Conservation (phyloP, 2,329 filamentous ascomycete species). For the Alternaria triticimaculans region DNA sequence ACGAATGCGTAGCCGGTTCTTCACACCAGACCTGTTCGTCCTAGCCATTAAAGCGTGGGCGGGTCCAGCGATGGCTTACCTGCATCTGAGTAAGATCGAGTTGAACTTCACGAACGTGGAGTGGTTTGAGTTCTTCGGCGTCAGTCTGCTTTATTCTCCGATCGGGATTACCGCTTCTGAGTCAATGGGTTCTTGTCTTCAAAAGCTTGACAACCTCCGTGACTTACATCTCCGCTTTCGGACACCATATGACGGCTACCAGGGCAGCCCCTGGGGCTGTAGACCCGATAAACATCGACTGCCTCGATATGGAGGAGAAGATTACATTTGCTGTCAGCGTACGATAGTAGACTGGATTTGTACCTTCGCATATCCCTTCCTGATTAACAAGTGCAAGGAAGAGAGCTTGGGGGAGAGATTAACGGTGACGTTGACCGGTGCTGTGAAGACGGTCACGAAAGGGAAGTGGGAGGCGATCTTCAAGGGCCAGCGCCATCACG, state of each 20-base stretch:
- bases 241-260: background rate
- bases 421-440: background rate
- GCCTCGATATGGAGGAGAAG: background rate
- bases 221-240: background rate
- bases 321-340: background rate
- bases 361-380: background rate
- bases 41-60: background rate
- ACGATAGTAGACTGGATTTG: background rate
- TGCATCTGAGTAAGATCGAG: background rate
- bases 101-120: background rate
- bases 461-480: background rate
- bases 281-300: background rate
- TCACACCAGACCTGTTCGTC: background rate
- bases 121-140: background rate
- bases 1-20: background rate
- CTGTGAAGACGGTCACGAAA: background rate
- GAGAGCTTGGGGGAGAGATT: background rate
- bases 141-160: background rate
- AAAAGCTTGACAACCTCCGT: background rate
- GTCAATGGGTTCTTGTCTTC: background rate
- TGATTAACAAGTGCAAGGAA: background rate
- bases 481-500: background rate
- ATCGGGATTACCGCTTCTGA: no score
- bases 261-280: background rate
- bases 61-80: background rate